Conservation (phyloP, 306 rosid species). For the Biancaea sappan region DNA sequence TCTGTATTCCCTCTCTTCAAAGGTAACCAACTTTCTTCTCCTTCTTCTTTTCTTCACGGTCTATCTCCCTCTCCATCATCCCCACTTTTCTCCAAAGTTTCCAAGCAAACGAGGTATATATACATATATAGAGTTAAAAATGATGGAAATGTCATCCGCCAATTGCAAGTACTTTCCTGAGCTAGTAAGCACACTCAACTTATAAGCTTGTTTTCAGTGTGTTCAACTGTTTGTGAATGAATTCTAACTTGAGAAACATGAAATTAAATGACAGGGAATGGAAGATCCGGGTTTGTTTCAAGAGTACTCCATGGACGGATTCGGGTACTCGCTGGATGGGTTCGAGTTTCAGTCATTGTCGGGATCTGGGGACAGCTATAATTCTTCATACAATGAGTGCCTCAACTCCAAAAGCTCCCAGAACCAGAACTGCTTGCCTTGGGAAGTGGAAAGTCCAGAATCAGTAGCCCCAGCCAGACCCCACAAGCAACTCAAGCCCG, state of each 20-base stretch:
- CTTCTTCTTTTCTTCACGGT: too few relatives aligned
- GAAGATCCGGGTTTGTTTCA: conserved; percentile 31
- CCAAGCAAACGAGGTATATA: too few relatives aligned
- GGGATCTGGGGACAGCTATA: conserved; percentile 32
- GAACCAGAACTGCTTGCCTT: too few relatives aligned
- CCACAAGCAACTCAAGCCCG: conserved; percentile 42
- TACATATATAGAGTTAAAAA: too few relatives aligned
- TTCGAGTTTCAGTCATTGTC: conserved; percentile 21
- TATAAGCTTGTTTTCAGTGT: too few relatives aligned
- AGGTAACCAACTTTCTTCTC: conserved; percentile 15
- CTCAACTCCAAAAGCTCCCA: conserved; percentile 31
- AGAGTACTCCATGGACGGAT: conserved; percentile 37
- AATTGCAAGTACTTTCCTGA: conserved; percentile 42
- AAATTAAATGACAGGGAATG: conserved; percentile 30
- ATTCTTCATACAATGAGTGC: conserved; percentile 20
- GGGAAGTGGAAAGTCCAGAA: conserved; percentile 9
- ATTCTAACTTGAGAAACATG: too few relatives aligned
- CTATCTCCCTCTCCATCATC: too few relatives aligned
- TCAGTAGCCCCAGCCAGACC: conserved; percentile 16
- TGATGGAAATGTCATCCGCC: conserved; percentile 38
- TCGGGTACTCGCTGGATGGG: conserved; percentile 26
- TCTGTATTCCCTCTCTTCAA: conserved; percentile 16
- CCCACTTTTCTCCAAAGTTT: not conserved
- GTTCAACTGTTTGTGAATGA: too few relatives aligned
- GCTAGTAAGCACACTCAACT: conserved; percentile 47